Base-by-base conservation (phyloP, 163 green algal genomes). In the Scenedesmus sp. region DNA sequence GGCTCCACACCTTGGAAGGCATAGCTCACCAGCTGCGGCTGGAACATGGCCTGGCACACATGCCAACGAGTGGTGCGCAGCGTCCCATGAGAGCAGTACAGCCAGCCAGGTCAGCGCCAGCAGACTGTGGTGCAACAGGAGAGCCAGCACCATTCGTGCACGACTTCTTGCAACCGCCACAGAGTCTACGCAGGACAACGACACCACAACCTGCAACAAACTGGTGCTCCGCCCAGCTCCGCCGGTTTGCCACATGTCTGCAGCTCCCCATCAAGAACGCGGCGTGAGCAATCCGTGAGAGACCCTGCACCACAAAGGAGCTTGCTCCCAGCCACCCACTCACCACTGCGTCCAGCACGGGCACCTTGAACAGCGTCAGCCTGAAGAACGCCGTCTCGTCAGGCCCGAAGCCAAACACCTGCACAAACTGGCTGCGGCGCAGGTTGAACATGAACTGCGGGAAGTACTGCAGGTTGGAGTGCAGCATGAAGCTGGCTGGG, bases 381-480 rank as follows among this genome's bases (percentile, higher is more conserved):
- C 98, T 97, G 87, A 96, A 98, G 93, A 97, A 99, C 0, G 97
- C 98, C 0, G 98, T 99, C 95, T 99, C 98, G 90, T 99, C 98
- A 6, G 98, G 98, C n/a, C 93, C 97, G 93, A 98, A 98, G 91
- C 97, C 98, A 94, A 99, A 99, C 87, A 99, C 97, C 94, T 99
- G 97, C 72, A 98, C 96, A 93, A 98, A 99, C 85, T 96, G 96
- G 46, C 94, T 97, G 40, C 98, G 94, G 9, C 98, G 94, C 88
- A 99, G 95, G 95, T 99, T 99, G 96, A 99, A 99, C 96, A 99
- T 98, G 96, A 99, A 99, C 94, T 99, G 97, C 12, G 98, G 98
- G 95, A 97, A 99, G 94, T 98, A 99, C 88, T 92, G 94, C 76
- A 99, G 96, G 93, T 98, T 95, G 13, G 95, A 96, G 24, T 94